Base-by-base conservation (phyloP, 169 alveolate species). In the Cryptosporidium andersoni region DNA sequence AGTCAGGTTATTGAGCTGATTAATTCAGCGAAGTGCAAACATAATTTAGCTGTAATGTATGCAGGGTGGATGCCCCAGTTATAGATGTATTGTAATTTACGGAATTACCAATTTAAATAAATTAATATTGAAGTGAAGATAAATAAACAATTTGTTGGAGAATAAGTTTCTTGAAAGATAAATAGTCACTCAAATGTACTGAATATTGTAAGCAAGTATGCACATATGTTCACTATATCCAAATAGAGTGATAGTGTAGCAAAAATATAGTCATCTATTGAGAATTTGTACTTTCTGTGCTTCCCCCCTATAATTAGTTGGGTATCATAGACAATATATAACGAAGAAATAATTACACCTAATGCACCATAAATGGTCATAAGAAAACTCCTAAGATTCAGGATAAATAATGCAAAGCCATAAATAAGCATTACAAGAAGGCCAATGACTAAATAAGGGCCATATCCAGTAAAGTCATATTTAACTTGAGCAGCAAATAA, bases 31-130 rank as follows among this genome's bases (percentile, higher is more conserved):
- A 94, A 96, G 45, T 88, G 95, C 16, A 93, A 92, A 88, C 95
- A 94, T 67, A 97, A 95, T 81, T 94, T 97, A 56, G 95, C 99
- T 9, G 93, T 93, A 81, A 93, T 96, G 92, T 97, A 96, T 92
- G 95, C 95, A 51, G 99, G 99, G 2, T 97, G 99, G 99, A 90
- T 92, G 51, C 96, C 96, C 4, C 94, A 95, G 95, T 40, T 91
- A 48, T 93, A 48, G 51, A 64, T 25, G 25, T 25, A 25, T 25
- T 25, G 25, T 25, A 25, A 25, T 25, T 25, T 25, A 25, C 25
- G 25, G 25, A 25, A 25, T 25, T 25, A 25, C 0, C 25, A 25
- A 25, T 25, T 25, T 25, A 0, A 25, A 25, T 25, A 25, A 25
- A 25, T 25, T 25, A 25, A 25, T 25, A 25, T 25, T 25, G 25